Conservation (phyloP, 2,329 filamentous ascomycete genomes). For the Aspergillus texensis region DNA sequence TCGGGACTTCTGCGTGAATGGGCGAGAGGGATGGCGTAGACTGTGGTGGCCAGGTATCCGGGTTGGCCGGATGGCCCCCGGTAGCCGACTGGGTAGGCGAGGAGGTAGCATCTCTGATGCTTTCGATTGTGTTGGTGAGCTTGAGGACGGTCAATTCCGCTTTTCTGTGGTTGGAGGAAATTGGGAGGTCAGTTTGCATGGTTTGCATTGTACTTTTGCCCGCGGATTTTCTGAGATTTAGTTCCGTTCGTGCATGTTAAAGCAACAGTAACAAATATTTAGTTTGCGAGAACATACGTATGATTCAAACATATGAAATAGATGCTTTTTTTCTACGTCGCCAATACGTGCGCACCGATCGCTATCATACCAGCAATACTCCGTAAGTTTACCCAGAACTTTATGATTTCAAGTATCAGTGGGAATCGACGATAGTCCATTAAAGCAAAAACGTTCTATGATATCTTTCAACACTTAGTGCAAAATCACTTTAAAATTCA, state of each 20-base stretch:
- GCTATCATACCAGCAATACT: background rate
- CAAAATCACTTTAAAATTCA: constrained; percentile 13
- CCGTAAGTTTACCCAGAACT: background rate
- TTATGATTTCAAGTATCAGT: constrained; percentile 1
- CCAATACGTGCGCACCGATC: background rate
- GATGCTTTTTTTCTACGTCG: background rate
- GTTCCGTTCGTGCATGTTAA: background rate
- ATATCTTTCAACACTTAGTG: constrained; percentile 15
- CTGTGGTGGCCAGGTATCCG: constrained; percentile 34
- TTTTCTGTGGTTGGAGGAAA: background rate
- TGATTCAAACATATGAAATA: no score
- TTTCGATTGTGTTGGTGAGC: constrained; percentile 6
- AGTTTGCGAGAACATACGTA: no score
- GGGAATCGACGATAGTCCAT: constrained; percentile 22
- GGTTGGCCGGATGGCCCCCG: constrained; percentile 38
- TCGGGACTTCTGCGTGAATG: constrained; percentile 61
- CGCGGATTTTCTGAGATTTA: background rate
- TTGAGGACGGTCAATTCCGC: background rate
- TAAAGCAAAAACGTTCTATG: constrained; percentile 24
- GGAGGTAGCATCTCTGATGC: constrained; percentile 35
- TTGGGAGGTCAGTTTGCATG: constrained; percentile 15
- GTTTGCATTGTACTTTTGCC: background rate
- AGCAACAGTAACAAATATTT: background rate
- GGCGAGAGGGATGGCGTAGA: constrained; percentile 40
- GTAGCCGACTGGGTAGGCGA: constrained; percentile 44